Evolutionary conservation across 352 stramenopile genomes (phyloP).

Genomic region (Thraustochytrium sp.): DNA sequence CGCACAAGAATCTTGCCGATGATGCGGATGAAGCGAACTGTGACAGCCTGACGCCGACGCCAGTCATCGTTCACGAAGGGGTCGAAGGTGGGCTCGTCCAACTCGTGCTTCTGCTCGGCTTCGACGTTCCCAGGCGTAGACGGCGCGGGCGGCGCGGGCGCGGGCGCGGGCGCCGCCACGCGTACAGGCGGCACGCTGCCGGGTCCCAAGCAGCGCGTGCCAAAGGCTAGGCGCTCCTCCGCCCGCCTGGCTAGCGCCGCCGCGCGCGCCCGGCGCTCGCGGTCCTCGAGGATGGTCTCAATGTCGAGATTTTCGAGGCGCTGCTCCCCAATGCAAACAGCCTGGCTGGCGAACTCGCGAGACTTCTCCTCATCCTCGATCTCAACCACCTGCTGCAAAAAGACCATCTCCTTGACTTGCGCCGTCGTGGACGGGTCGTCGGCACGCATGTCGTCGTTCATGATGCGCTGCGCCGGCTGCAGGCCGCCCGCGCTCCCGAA

Average conservation of each 20-base stretch:
- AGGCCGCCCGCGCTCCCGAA: not conserved
- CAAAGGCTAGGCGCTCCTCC: slow-evolving; percentile 54
- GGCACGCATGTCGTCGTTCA: slow-evolving; percentile 38
- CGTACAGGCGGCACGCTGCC: slow-evolving; percentile 51
- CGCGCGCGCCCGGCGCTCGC: slow-evolving; percentile 50
- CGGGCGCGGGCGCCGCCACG: slow-evolving; percentile 51
- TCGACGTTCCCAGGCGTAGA: not conserved
- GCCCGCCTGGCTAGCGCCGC: slow-evolving; percentile 52
- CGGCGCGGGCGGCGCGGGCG: slow-evolving; percentile 47
- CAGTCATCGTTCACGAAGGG: slow-evolving; percentile 77
- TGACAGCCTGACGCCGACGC: slow-evolving; percentile 59
- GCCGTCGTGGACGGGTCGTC: slow-evolving; percentile 56
- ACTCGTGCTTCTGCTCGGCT: not conserved
- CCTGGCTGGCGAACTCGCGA: slow-evolving; percentile 74
- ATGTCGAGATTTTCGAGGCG: slow-evolving; percentile 60
- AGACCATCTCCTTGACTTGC: slow-evolving; percentile 70
- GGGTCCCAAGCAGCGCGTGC: slow-evolving; percentile 52
- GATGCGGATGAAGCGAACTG: slow-evolving; percentile 59
- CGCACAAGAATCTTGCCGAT: slow-evolving; percentile 68
- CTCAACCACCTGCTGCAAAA: slow-evolving; percentile 69
- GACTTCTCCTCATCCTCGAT: slow-evolving; percentile 66
- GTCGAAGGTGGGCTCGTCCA: slow-evolving; percentile 62
- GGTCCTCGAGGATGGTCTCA: slow-evolving; percentile 56
- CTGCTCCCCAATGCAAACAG: slow-evolving; percentile 59
- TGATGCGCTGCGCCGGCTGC: slow-evolving; percentile 38